Evolutionary conservation across 768 basidiomycete genomes (phyloP).

Genomic region (Sporobolomyces phaffii): DNA sequence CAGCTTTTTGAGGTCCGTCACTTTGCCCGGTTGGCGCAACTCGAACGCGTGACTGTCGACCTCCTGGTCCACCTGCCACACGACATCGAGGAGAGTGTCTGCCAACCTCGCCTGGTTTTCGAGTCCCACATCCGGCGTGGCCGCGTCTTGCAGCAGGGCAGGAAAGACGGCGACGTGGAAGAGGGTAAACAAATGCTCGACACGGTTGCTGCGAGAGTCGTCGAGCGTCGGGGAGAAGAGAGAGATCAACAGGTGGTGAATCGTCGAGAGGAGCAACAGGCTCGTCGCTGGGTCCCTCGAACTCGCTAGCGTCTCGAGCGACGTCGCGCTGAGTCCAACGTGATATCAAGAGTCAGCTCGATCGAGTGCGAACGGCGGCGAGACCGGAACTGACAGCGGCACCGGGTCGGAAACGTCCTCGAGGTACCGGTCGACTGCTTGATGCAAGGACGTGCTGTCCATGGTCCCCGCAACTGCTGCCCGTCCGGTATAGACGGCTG

Average conservation of each 20-base stretch:
- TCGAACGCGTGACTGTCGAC: constrained; percentile 65
- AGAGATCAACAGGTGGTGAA: constrained; percentile 13
- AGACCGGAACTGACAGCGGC: not conserved
- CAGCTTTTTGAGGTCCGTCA: constrained; percentile 50
- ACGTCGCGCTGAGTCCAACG: not conserved
- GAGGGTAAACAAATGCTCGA: constrained; percentile 9
- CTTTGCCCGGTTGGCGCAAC: constrained; percentile 47
- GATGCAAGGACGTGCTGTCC: not conserved
- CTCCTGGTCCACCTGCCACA: constrained; percentile 73
- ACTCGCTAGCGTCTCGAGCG: not conserved
- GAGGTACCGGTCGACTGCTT: not conserved
- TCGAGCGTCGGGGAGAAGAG: constrained; percentile 6
- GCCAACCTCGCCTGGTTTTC: constrained; percentile 50
- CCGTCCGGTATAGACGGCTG: too few relatives aligned
- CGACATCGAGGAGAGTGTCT: constrained; percentile 67
- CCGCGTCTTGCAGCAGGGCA: not conserved
- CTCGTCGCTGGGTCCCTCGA: not conserved
- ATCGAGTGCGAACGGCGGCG: not conserved
- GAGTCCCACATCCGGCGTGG: too few relatives aligned
- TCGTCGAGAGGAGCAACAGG: not conserved
- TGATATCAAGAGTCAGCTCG: too few relatives aligned
- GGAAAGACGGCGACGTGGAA: constrained; percentile 17
- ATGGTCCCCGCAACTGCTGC: not conserved
- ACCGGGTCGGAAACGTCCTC: not conserved
- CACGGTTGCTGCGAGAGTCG: too few relatives aligned